Base-by-base conservation (phyloP, 2,329 filamentous ascomycete species). In the Fusarium marasasianum region DNA sequence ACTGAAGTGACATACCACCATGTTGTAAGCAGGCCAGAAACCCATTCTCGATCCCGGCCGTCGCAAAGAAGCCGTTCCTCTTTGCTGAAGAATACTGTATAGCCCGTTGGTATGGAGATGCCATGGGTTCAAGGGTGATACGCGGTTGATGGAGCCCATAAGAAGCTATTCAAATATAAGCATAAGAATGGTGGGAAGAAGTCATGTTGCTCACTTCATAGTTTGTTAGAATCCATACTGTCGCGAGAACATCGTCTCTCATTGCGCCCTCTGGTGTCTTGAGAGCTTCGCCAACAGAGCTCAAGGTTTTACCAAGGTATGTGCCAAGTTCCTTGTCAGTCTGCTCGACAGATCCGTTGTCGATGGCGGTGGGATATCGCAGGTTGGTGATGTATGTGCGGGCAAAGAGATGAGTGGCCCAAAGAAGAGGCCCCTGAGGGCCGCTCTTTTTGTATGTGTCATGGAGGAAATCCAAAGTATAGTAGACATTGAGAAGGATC, bases 161-260 rank as follows among this genome's bases (percentile, higher is more conserved):
- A 84, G 77, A 43, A 83, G 73, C 82, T 83, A 26, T 51, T 47
- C 26, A 13, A 44, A 22, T 6, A 61, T 80, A 18, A 77, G 73
- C 37, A 60, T 18, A 35, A 26, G 47, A 26, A 22, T 3, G n/a
- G n/a, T 12, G 15, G 6, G 50, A 22, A 47, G 18, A 9, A 37
- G 14, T 20, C 17, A 17, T 29, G 11, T 13, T 35, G 33, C 70
- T 51, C 67, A 82, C 83, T 78, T 84, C 83, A 53, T 84, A 84
- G 66, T 83, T 83, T 45, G 81, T 71, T 26, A 84, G 73, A 40
- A 84, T 79, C 83, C 83, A 84, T 7, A 84, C 81, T 7, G 83
- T 82, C 22, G 81, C 81, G 22, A 84, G 80, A 26, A 83, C 78
- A 61, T 84, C 81, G 29, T 83, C 77, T 63, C 83, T 67, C 45